These are phyloP conservation scores for Tylopilus rubrobrunneus DNA, from an alignment of 768 basidiomycete species.

Conservation along the genomic window DNA sequence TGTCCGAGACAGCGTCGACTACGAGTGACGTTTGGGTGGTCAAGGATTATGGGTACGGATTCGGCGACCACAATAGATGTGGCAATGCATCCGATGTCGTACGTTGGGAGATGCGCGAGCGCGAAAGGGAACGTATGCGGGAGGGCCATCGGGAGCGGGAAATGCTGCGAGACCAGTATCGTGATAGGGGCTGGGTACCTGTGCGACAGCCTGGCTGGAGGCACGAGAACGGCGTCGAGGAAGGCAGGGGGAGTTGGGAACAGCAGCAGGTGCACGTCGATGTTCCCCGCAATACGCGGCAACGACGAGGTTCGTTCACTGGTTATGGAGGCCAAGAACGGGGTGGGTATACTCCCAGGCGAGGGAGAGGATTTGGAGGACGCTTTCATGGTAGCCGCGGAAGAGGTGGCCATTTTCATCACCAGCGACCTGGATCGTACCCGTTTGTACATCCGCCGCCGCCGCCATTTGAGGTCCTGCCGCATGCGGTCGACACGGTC, in stretches of 20 bases:
- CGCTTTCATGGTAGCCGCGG: slow-evolving; percentile 35
- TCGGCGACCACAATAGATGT: slow-evolving; percentile 43
- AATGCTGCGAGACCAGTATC: slow-evolving; percentile 10
- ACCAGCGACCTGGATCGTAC: slow-evolving; percentile 32
- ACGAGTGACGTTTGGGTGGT: slow-evolving; percentile 47
- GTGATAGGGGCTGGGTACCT: slow-evolving; percentile 18
- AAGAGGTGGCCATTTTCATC: slow-evolving; percentile 32
- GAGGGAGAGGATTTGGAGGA: slow-evolving; percentile 38
- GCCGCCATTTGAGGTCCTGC: slow-evolving; percentile 27
- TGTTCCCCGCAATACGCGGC: slow-evolving; percentile 19
- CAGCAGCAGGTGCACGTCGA: slow-evolving; percentile 15
- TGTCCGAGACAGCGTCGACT: slow-evolving; percentile 14
- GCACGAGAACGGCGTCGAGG: slow-evolving; percentile 26
- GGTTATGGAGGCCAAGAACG: slow-evolving; percentile 32
- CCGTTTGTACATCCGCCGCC: slow-evolving; percentile 25
- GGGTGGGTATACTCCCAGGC: slow-evolving; percentile 28
- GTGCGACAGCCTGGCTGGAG: slow-evolving; percentile 19
- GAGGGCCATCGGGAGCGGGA: slow-evolving; percentile 15
- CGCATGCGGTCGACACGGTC: slow-evolving; percentile 22
- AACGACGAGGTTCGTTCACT: slow-evolving; percentile 32
- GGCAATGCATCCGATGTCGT: slow-evolving; percentile 31
- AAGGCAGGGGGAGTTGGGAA: slow-evolving; percentile 22
- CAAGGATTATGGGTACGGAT: slow-evolving; percentile 61
- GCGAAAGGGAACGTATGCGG: slow-evolving; percentile 17
- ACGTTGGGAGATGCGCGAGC: slow-evolving; percentile 30